Conservation (phyloP, 2,329 filamentous ascomycete genomes). For the Diaporthe capsici region DNA sequence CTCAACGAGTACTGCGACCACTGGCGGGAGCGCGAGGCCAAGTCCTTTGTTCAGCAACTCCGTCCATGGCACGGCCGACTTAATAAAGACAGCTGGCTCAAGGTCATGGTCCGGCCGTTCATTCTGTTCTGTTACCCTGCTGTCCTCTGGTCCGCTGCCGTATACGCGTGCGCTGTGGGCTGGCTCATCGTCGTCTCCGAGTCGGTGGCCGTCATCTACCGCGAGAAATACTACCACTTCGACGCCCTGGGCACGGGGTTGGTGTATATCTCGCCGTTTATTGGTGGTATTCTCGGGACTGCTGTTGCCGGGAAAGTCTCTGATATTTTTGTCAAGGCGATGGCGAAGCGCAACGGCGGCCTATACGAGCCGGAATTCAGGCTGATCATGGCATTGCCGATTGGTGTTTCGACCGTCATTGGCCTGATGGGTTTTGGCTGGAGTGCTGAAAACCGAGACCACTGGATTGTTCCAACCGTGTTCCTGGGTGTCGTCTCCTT, state of each 20-base stretch:
- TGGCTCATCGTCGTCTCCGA: conserved; percentile 98
- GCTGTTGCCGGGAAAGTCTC: conserved; percentile 90
- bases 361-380: conserved; percentile 96
- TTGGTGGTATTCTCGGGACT: conserved; percentile 91
- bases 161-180: conserved; percentile 90
- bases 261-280: conserved; percentile 90
- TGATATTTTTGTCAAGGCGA: conserved; percentile 84
- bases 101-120: conserved; percentile 83
- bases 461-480: conserved; percentile 92
- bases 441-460: conserved; percentile 81
- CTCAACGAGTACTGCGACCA: conserved; percentile 76
- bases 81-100: conserved; percentile 82
- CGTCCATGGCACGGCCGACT: conserved; percentile 84
- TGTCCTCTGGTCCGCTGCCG: conserved; percentile 87
- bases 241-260: conserved; percentile 84
- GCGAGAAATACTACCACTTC: conserved; percentile 82
- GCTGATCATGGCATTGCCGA: conserved; percentile 87
- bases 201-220: conserved; percentile 85
- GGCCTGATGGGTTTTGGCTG: conserved; percentile 98
- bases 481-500: conserved; percentile 96
- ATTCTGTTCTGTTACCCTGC: conserved; percentile 90
- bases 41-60: conserved; percentile 82
- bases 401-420: conserved; percentile 82
- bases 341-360: conserved; percentile 90
- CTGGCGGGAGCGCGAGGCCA: conserved; percentile 75